phyloP scores from a whole-genome alignment of 441 rosid genomes.

The Melastoma candidum region DNA sequence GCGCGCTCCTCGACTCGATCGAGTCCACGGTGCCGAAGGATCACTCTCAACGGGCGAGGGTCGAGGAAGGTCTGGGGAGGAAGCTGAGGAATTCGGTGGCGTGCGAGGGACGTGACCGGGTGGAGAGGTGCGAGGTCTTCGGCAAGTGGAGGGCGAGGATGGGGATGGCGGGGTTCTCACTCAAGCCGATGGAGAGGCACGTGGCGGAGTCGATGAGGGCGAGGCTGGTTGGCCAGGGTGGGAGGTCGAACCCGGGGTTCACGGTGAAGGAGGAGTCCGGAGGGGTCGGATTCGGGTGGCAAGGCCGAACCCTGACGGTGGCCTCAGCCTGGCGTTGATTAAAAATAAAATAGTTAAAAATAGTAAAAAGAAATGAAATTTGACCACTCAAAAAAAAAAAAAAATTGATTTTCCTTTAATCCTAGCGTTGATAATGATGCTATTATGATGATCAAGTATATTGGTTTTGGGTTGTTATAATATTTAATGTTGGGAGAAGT shows the following conservation, averaged over 20 bases:
- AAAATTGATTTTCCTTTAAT: too few relatives aligned
- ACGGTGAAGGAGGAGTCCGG: slow-evolving; percentile 73
- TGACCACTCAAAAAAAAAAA: too few relatives aligned
- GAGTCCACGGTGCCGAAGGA: slow-evolving; percentile 44
- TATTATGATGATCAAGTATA: too few relatives aligned
- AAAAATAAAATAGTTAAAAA: too few relatives aligned
- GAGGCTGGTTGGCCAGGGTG: slow-evolving; percentile 28
- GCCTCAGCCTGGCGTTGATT: slow-evolving; percentile 95
- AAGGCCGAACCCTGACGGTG: slow-evolving; percentile 80
- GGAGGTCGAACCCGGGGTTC: slow-evolving; percentile 56
- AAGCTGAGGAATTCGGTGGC: slow-evolving; percentile 69
- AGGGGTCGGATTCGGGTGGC: slow-evolving; percentile 85
- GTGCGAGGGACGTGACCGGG: slow-evolving; percentile 77
- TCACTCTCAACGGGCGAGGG: slow-evolving; percentile 30
- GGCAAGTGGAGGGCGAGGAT: slow-evolving; percentile 97
- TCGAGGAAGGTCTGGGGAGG: slow-evolving; percentile 60
- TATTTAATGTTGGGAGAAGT: too few relatives aligned
- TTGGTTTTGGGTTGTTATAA: too few relatives aligned
- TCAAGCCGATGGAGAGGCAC: slow-evolving; percentile 36
- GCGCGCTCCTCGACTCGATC: slow-evolving; percentile 69
- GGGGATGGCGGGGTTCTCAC: slow-evolving; percentile 89
- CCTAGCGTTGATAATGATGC: too few relatives aligned
- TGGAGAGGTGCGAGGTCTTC: slow-evolving; percentile 91
- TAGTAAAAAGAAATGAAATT: too few relatives aligned
- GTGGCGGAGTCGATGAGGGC: slow-evolving; percentile 52